Evolutionary conservation across 2,329 filamentous ascomycete genomes (phyloP), one percentile per base, ranked within the genome.

Genomic region (Pseudogymnoascus sp.): DNA sequence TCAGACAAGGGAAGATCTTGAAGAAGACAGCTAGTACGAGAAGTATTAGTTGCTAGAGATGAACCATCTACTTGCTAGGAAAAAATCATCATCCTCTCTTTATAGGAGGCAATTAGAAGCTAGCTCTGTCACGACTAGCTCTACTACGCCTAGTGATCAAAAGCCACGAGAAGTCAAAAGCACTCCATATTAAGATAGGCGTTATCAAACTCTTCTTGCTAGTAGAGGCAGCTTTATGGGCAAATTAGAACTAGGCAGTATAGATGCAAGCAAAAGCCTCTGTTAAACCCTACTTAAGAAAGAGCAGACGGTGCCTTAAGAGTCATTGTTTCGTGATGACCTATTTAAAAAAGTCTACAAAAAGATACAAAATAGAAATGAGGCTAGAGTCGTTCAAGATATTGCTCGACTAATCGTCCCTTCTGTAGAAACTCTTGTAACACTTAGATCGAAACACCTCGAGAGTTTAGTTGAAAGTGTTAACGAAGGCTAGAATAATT

Each of bases 401-500:
- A 75, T 79, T 54, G 64, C 73, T 23, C 71, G 61, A 21, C 65
- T 78, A 1, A 71, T 79, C 31, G 73, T 78, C 14, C 77, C 76
- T 51, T 79, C 77, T 6, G 77, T 74, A 0, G 70, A 79, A 61
- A 68, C 19, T 41, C 69, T 80, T 6, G 69, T 71, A 68, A n/a
- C n/a, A n/a, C n/a, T n/a, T n/a, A n/a, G n/a, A n/a, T n/a, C 68
- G 6, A 71, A 61, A 6, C 54, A 75, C 63, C 72, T 79, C 7
- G 48, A 74, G 1, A 25, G 37, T 65, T 65, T 81, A 6, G 69
- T 70, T 34, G 77, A 81, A 67, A 78, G 75, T 65, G 71, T 77
- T 36, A 78, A 80, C 66, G 73, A 79, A 70, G 71, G 71, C 64
- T 80, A 78, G 78, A 74, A 74, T 62, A 77, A 75, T 65, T 74